Base-by-base conservation (phyloP, 2,329 filamentous ascomycete species). In the Aspergillus pseudotamarii region DNA sequence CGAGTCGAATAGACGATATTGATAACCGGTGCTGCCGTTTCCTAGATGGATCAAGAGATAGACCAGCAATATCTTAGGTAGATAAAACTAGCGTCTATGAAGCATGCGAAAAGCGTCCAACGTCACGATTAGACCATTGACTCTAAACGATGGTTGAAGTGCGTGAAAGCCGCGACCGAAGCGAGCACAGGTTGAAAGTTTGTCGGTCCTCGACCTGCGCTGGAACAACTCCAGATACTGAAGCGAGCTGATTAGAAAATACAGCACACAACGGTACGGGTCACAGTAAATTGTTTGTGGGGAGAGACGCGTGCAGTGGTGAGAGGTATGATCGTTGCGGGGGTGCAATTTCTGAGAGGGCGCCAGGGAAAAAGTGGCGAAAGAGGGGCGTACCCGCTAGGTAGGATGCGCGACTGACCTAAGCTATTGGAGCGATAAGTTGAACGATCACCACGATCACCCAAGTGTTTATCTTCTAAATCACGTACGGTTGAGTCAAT, bases 81-180 rank as follows among this genome's bases (percentile, higher is more conserved):
- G 9, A 21, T 36, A 11, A 14, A 54, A 28, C 8, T 14, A 34
- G 26, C 21, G 46, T 61, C 10, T 30, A 50, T n/a, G 6, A 30
- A 53, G 36, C 28, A 53, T 51, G 48, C 32, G 34, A 53, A 54
- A 41, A 21, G 50, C 48, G 41, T 63, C 64, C 66, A 62, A 70
- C 66, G 70, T 72, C 70, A 71, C 68, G 64, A 63, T 68, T 69
- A 65, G 63, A 71, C 69, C 70, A 73, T 73, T 66, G 70, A 74
- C 69, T 72, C 23, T 59, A 48, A 57, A 59, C 61, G 56, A 58
- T 54, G 58, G 34, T 16, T 36, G 34, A 16, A 36, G 55, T 55
- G 58, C 54, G 56, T 58, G 56, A 10, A 53, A 53, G 51, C 43
- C 45, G 65, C 66, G 63, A 63, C 56, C 63, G 65, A 55, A 46